phyloP scores from a whole-genome alignment of 73 alveolate genomes.

The Symbiodinium natans region DNA sequence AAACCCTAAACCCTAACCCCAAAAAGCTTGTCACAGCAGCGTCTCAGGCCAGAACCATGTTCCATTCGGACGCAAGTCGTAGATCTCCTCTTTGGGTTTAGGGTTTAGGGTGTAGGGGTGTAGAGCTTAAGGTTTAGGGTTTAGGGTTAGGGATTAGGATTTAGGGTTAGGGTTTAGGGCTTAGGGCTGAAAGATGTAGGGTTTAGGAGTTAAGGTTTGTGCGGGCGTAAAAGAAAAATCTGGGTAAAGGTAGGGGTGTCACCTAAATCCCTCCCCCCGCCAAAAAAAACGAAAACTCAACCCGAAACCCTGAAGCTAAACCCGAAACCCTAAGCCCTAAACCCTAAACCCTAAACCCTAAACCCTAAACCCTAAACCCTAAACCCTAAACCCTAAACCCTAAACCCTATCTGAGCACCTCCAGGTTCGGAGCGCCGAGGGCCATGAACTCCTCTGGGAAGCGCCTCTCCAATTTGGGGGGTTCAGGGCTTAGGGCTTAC shows the following conservation, averaged over 20 bases:
- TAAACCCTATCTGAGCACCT: not conserved
- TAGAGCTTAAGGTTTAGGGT: not conserved
- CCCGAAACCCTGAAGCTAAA: too few species aligned
- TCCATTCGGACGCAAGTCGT: constrained; percentile 93
- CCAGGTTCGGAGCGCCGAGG: constrained; percentile 73
- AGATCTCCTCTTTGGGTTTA: too few species aligned
- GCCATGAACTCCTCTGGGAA: constrained; percentile 91
- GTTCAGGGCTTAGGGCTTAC: not conserved
- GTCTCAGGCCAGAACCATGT: constrained; percentile 15
- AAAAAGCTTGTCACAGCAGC: not conserved
- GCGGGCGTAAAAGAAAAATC: too few species aligned
- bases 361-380: too few species aligned
- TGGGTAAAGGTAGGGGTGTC: too few species aligned
- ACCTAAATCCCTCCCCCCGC: too few species aligned
- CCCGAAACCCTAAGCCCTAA: too few species aligned
- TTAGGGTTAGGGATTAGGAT: not conserved
- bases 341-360: too few species aligned
- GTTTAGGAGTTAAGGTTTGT: not conserved
- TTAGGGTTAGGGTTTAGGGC: not conserved
- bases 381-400: not conserved
- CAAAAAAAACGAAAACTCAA: too few species aligned
- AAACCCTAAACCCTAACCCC: not conserved
- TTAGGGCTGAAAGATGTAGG: not conserved
- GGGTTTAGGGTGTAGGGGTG: not conserved
- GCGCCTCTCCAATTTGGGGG: constrained; percentile 12